Conservation (phyloP, 305 asterid genomes). For the Salvia sclarea region DNA sequence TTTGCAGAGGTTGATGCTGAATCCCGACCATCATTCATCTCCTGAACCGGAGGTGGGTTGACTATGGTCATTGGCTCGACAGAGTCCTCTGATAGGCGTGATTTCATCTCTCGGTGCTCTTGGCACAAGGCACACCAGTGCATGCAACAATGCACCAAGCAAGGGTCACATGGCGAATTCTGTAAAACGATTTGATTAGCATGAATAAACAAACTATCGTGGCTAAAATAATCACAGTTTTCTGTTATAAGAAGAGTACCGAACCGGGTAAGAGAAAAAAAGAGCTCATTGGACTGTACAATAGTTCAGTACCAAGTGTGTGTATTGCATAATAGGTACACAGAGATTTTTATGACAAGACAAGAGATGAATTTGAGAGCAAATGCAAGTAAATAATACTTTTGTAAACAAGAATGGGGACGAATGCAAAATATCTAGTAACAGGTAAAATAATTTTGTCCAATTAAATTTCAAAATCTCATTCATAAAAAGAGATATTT, state of each 20-base stretch:
- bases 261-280: background rate
- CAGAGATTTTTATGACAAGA: too few relatives aligned
- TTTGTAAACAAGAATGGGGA: background rate
- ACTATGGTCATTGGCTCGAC: slow-evolving; percentile 78
- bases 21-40: slow-evolving; percentile 53
- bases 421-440: background rate
- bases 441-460: background rate
- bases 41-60: slow-evolving; percentile 89
- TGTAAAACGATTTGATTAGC: too few relatives aligned
- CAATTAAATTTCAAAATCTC: background rate
- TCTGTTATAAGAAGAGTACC: background rate
- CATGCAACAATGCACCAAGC: slow-evolving; percentile 93
- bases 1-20: slow-evolving; percentile 54
- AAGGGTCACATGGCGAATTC: slow-evolving; percentile 97
- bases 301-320: background rate
- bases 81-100: slow-evolving; percentile 65
- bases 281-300: background rate
- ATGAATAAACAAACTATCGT: background rate
- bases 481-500: background rate
- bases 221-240: background rate
- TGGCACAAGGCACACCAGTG: slow-evolving; percentile 99
- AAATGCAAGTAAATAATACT: background rate
- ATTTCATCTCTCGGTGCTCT: slow-evolving; percentile 94
- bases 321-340: too few relatives aligned
- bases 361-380: background rate